Evolutionary conservation across 1,284 basidiomycete species (phyloP), one percentile per base, ranked within the genome.

Genomic region (Trametes pubescens): DNA sequence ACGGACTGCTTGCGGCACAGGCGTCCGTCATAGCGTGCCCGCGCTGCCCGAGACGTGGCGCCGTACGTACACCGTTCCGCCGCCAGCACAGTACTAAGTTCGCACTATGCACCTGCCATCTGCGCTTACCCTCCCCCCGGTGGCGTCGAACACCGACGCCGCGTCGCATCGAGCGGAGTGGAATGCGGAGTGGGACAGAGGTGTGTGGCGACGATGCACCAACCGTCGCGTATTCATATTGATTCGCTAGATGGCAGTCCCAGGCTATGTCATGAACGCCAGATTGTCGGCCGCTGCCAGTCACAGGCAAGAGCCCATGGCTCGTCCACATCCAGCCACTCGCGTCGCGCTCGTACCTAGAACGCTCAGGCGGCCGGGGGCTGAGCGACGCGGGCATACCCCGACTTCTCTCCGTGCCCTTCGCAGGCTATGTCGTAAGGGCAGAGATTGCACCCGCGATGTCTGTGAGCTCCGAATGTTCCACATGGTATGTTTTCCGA

Each of bases 1-100:
- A 9, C 16, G 8, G 3, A 44, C 43, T n/a, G 29, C 29, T 3
- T 44, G 44, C 34, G 38, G 9, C n/a, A 2, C 51, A 58, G 24
- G 38, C 52, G 48, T 64, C 46, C 51, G 37, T 11, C 34, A 18
- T 4, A 11, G n/a, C 38, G 43, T 38, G 21, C 8, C 40, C 54
- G 57, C 34, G 52, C 51, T 34, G 29, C 57, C 59, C 53, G 53
- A 51, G 48, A 56, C 38, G 48, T 35, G 43, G 22, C 32, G 47
- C 49, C 35, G 43, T 64, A 51, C 53, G 58, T 60, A 57, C 54
- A 10, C 18, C 43, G 51, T 46, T 55, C 56, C 61, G 61, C 44
- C 24, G 22, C 14, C 13, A 29, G 13, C 26, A 13, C n/a, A 18
- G 26, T 49, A n/a, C n/a, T n/a, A 49, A 5, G 47, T 49, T 16